Conservation (phyloP, 2,329 filamentous ascomycete species). For the Fusarium cyanostomum region DNA sequence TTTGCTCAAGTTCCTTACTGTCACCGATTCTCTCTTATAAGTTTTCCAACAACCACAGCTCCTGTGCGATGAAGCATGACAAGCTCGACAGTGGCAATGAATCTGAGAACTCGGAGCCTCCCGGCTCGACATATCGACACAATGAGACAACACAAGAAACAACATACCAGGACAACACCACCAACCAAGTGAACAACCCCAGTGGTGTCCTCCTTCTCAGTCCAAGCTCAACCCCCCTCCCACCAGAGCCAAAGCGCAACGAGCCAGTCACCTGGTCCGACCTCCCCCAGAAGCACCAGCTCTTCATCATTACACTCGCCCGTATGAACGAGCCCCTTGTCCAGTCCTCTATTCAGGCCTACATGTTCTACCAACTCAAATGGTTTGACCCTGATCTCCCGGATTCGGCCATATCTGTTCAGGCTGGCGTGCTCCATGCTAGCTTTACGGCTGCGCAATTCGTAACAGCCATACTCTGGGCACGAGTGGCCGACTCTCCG, state of each 20-base stretch:
- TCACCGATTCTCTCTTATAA: too few species aligned
- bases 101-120: slow-evolving; percentile 13
- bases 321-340: slow-evolving; percentile 84
- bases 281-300: slow-evolving; percentile 79
- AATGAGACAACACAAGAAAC: neutral
- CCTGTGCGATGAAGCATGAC: slow-evolving; percentile 36
- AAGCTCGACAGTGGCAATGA: slow-evolving; percentile 26
- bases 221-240: neutral
- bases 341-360: slow-evolving; percentile 78
- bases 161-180: neutral
- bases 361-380: slow-evolving; percentile 89
- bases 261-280: slow-evolving; percentile 65
- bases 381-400: slow-evolving; percentile 70
- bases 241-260: slow-evolving; percentile 10
- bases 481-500: slow-evolving; percentile 71
- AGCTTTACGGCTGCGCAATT: slow-evolving; percentile 87
- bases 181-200: neutral
- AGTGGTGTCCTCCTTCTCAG: neutral
- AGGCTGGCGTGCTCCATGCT: slow-evolving; percentile 80
- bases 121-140: slow-evolving; percentile 1
- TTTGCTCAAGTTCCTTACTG: too few species aligned
- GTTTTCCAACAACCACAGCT: neutral
- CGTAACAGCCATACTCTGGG: slow-evolving; percentile 84
- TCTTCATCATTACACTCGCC: slow-evolving; percentile 79
- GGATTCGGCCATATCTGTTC: slow-evolving; percentile 74